phyloP scores from a whole-genome alignment of 495 filamentous ascomycete species.

The Tetracladium setigerum region DNA sequence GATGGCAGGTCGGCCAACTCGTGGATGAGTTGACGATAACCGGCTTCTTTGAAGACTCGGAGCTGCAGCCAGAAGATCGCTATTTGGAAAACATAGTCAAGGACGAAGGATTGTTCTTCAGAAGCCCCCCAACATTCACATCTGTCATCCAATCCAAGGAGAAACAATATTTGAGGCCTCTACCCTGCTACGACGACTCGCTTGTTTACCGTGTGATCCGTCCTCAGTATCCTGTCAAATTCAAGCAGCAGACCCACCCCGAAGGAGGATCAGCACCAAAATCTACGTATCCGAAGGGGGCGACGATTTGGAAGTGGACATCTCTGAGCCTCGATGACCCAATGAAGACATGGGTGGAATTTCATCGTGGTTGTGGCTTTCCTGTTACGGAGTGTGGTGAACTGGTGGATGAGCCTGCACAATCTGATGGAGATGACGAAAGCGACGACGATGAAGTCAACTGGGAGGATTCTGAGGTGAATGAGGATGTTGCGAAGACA shows the following conservation, averaged over 20 bases:
- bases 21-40: slow-evolving; percentile 37
- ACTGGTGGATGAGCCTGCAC: too few species aligned
- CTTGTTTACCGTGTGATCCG: slow-evolving; percentile 3
- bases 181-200: slow-evolving; percentile 16
- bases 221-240: slow-evolving; percentile 5
- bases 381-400: slow-evolving; percentile 3
- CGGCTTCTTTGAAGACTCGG: slow-evolving; percentile 27
- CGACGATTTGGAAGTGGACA: slow-evolving; percentile 38
- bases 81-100: slow-evolving; percentile 33
- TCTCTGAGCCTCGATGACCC: slow-evolving; percentile 24
- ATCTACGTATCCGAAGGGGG: slow-evolving; percentile 27
- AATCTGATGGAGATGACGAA: too few species aligned
- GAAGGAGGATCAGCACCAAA: slow-evolving; percentile 32
- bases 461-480: neutral
- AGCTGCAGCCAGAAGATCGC: slow-evolving; percentile 23
- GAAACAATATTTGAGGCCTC: slow-evolving; percentile 16
- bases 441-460: neutral
- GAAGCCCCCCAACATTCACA: slow-evolving; percentile 27
- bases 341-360: slow-evolving; percentile 32
- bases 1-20: slow-evolving; percentile 35
- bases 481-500: neutral
- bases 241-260: slow-evolving; percentile 26
- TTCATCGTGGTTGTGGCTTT: slow-evolving; percentile 29
- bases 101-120: slow-evolving; percentile 35
- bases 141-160: slow-evolving; percentile 14